Evolutionary conservation across 2,329 filamentous ascomycete species (phyloP), one percentile per base, ranked within the genome.

Genomic region (Fusarium pseudonygamai): DNA sequence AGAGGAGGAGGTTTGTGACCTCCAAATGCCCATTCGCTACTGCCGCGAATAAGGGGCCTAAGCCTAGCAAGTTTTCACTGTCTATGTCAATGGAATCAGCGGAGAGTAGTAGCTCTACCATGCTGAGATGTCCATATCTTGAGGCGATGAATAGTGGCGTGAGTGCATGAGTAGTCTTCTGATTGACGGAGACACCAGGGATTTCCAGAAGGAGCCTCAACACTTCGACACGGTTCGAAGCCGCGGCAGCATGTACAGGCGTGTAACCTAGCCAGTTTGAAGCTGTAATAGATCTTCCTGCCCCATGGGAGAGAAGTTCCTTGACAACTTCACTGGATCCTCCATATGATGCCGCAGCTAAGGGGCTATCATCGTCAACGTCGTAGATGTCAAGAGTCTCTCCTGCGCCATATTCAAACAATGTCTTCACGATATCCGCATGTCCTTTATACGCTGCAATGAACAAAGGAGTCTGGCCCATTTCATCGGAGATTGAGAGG

Each of bases 171-270:
- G 3, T 7, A 0, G 14, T n/a, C 7, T 15, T 6, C 7, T 46
- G n/a, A 6, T 52, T 46, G 6, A 39, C 1, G 0, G 14, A 2
- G 4, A 16, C 9, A 9, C 9, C 24, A 0, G 45, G 39, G 1
- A 32, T 20, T 0, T 7, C 24, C 2, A 63, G 12, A 8, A 64
- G 26, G 0, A 52, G 9, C 2, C 5, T 36, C 2, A 62, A 3
- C 0, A 32, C 13, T 7, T 39, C 9, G 11, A n/a, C 14, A 7
- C 1, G 0, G 8, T 22, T 1, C 0, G 0, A 0, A 1, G 0
- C 0, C 3, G 30, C 26, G 0, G 45, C 37, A 7, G 0, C 0
- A 5, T 30, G 13, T 15, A 64, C 16, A 1, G 24, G 13, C 1
- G 37, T 50, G 3, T 26, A 3, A 6, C 24, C 43, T 1, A 0